Evolutionary conservation across 495 filamentous ascomycete species (phyloP).

Genomic region (Monascus purpureus): DNA sequence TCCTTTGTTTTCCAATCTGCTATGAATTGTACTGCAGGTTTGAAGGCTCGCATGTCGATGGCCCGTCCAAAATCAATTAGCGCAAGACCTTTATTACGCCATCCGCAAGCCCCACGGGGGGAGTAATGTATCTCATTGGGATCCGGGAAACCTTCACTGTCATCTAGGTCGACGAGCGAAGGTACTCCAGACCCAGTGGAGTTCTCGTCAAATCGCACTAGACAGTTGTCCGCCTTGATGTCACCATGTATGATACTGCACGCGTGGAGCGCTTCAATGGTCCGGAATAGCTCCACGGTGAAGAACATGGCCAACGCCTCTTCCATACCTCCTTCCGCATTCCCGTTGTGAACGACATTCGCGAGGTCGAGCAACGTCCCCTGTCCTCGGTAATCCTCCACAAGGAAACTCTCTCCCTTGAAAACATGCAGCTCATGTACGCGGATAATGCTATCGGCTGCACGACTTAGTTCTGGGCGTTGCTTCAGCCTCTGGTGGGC

Average conservation of each 20-base stretch:
- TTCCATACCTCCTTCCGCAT: slow-evolving; percentile 55
- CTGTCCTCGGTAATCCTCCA: slow-evolving; percentile 79
- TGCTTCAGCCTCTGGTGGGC: slow-evolving; percentile 57
- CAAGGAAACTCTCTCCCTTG: slow-evolving; percentile 67
- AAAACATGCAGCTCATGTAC: slow-evolving; percentile 84
- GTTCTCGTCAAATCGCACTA: slow-evolving; percentile 61
- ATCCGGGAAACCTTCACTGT: slow-evolving; percentile 32
- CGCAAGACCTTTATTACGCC: slow-evolving; percentile 63
- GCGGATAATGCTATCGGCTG: slow-evolving; percentile 58
- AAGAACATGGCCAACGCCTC: slow-evolving; percentile 91
- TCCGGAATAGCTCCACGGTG: slow-evolving; percentile 78
- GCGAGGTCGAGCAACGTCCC: slow-evolving; percentile 88
- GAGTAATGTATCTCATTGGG: slow-evolving; percentile 42
- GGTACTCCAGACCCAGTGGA: slow-evolving; percentile 10
- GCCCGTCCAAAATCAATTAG: slow-evolving; percentile 92
- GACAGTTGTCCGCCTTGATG: slow-evolving; percentile 87
- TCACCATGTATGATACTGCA: slow-evolving; percentile 81
- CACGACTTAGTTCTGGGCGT: slow-evolving; percentile 29
- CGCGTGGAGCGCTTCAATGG: slow-evolving; percentile 72
- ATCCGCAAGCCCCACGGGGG: slow-evolving; percentile 58
- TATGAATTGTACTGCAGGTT: slow-evolving; percentile 66
- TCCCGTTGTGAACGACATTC: slow-evolving; percentile 61
- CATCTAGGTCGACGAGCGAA: slow-evolving; percentile 21
- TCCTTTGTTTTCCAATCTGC: slow-evolving; percentile 83
- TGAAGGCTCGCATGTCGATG: slow-evolving; percentile 84